phyloP scores from a whole-genome alignment of 2,329 filamentous ascomycete species.

The Metarhizium humberi region DNA sequence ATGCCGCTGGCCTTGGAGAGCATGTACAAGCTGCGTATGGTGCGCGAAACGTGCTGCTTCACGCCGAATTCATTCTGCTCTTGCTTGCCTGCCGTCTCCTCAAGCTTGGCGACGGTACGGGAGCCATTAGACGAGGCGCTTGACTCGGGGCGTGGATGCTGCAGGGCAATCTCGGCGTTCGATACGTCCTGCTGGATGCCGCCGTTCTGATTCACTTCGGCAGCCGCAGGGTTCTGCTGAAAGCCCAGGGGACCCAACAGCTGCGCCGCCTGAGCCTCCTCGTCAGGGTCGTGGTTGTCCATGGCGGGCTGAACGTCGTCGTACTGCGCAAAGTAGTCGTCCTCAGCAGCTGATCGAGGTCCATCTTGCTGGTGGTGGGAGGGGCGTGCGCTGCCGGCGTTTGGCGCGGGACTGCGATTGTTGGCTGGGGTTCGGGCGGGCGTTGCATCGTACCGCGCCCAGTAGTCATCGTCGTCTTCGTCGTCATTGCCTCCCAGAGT shows the following conservation, averaged over 20 bases:
- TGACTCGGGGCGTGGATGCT: constrained; percentile 50
- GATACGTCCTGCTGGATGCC: not conserved
- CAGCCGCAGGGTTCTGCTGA: constrained; percentile 4
- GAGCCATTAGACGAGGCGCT: constrained; percentile 48
- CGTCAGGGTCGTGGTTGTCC: constrained; percentile 74
- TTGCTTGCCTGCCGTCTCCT: constrained; percentile 44
- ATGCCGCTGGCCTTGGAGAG: constrained; percentile 64
- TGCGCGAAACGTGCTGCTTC: constrained; percentile 69
- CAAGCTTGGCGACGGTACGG: constrained; percentile 51
- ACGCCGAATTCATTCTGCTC: constrained; percentile 63
- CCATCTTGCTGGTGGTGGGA: constrained; percentile 9
- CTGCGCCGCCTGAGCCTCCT: constrained; percentile 34
- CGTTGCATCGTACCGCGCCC: constrained; percentile 68
- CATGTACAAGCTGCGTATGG: constrained; percentile 67
- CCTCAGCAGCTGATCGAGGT: constrained; percentile 37
- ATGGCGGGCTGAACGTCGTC: constrained; percentile 71
- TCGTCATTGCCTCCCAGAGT: constrained; percentile 27
- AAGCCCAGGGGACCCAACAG: constrained; percentile 24
- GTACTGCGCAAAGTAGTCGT: constrained; percentile 70
- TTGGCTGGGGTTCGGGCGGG: constrained; percentile 54
- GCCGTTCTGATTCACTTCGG: constrained; percentile 13
- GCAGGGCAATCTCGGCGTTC: constrained; percentile 20
- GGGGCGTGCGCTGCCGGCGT: constrained; percentile 15
- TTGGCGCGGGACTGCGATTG: constrained; percentile 54
- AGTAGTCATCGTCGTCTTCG: constrained; percentile 70